Conservation (phyloP, 768 basidiomycete genomes). For the Collybia sordida region DNA sequence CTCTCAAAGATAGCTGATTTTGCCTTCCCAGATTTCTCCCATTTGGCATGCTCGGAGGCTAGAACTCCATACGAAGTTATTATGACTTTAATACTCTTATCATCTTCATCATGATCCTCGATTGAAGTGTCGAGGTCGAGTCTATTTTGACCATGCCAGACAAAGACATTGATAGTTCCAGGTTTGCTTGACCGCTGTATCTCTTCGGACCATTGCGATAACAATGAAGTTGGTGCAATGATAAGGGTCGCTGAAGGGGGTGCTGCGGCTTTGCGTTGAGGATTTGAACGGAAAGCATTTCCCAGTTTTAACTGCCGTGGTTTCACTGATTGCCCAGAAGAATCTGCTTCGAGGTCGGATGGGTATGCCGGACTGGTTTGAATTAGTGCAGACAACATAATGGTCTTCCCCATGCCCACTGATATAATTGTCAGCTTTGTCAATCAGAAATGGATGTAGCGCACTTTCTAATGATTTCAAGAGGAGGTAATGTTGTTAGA, state of each 20-base stretch:
- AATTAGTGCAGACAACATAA: constrained; percentile 89
- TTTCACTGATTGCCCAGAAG: constrained; percentile 30
- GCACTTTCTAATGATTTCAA: constrained; percentile 18
- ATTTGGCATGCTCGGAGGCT: constrained; percentile 82
- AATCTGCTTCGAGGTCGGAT: constrained; percentile 36
- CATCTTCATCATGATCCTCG: constrained; percentile 51
- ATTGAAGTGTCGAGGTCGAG: constrained; percentile 63
- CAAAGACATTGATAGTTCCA: constrained; percentile 59
- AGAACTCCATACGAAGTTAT: constrained; percentile 92
- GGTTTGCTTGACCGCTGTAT: constrained; percentile 79
- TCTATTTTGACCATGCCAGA: constrained; percentile 91
- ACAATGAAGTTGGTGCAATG: constrained; percentile 87
- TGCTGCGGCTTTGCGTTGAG: constrained; percentile 27
- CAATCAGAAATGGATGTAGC: constrained; percentile 6
- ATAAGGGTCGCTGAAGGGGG: constrained; percentile 74
- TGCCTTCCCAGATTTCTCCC: constrained; percentile 46
- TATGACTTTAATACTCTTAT: constrained; percentile 67
- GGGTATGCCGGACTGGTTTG: constrained; percentile 61
- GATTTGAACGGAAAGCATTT: constrained; percentile 54
- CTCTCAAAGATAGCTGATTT: constrained; percentile 72
- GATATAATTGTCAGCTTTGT: not conserved
- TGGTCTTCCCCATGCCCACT: constrained; percentile 98
- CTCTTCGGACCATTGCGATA: constrained; percentile 94
- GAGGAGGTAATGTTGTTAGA: not conserved
- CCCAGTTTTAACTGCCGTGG: constrained; percentile 62